Evolutionary conservation across 2,329 filamentous ascomycete genomes (phyloP).

Genomic region (Lachnellula willkommii): DNA sequence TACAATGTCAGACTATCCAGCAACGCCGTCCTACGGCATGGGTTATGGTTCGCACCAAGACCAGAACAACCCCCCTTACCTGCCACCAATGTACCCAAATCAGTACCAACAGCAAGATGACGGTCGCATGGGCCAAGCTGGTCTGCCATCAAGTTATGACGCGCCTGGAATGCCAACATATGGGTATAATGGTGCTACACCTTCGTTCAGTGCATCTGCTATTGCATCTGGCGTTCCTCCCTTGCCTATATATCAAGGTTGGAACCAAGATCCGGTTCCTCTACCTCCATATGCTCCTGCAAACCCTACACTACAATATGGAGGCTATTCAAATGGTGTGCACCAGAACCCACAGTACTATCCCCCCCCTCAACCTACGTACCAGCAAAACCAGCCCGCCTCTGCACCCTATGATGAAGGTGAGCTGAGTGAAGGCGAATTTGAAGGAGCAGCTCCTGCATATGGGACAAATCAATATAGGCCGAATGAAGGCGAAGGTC

Average conservation of each 20-base stretch:
- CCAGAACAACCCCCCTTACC: slow-evolving; percentile 24
- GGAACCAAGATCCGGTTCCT: slow-evolving; percentile 27
- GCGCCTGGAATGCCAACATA: slow-evolving; percentile 22
- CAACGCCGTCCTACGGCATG: slow-evolving; percentile 38
- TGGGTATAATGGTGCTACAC: slow-evolving; percentile 26
- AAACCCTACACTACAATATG: slow-evolving; percentile 14
- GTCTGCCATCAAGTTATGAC: slow-evolving; percentile 24
- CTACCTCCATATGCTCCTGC: slow-evolving; percentile 22
- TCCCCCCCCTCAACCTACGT: slow-evolving; percentile 15
- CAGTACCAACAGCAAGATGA: slow-evolving; percentile 24
- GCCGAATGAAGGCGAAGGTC: slow-evolving; percentile 19
- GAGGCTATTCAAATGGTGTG: slow-evolving; percentile 12
- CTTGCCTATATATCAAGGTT: slow-evolving; percentile 29
- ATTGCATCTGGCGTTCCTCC: slow-evolving; percentile 25
- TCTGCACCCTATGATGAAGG: slow-evolving; percentile 56
- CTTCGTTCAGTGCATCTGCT: slow-evolving; percentile 24
- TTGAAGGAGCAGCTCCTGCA: slow-evolving; percentile 36
- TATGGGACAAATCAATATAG: slow-evolving; percentile 29
- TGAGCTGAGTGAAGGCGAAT: slow-evolving; percentile 67
- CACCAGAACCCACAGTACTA: slow-evolving; percentile 21
- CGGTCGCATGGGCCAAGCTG: slow-evolving; percentile 17
- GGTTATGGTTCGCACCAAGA: slow-evolving; percentile 22
- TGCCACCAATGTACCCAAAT: slow-evolving; percentile 22
- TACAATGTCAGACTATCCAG: slow-evolving; percentile 44
- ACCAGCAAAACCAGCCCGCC: slow-evolving; percentile 18